These are phyloP conservation scores for Clonostachys rosea DNA, from an alignment of 2,329 filamentous ascomycete species.

Conservation along the genomic window DNA sequence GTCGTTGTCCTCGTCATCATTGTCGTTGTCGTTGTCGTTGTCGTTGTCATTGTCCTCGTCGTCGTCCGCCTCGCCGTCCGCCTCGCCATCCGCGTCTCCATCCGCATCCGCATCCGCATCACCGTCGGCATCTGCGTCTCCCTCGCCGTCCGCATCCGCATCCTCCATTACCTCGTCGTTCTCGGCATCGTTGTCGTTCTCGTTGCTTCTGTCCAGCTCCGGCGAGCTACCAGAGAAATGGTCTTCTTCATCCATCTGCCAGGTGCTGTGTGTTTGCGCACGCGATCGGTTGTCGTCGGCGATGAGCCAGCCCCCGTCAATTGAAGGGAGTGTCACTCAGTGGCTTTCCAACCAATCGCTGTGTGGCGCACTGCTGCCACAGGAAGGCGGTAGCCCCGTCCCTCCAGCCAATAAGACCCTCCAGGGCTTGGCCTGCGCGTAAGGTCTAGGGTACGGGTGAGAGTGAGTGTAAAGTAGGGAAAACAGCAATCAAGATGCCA, in stretches of 20 bases:
- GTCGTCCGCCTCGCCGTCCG: slow-evolving; percentile 17
- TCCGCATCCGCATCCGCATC: slow-evolving; percentile 29
- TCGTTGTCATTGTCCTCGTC: slow-evolving; percentile 24
- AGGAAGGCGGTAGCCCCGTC: no score
- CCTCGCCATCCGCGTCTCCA: slow-evolving; percentile 18
- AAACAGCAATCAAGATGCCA: no score
- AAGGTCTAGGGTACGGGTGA: no score
- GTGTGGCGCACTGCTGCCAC: no score
- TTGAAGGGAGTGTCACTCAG: no score
- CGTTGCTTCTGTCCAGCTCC: slow-evolving; percentile 24
- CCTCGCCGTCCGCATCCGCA: slow-evolving; percentile 30
- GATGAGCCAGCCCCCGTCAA: no score
- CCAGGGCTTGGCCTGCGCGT: no score
- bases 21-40: slow-evolving; percentile 14
- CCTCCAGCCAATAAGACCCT: no score
- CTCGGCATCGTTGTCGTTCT: slow-evolving; percentile 29
- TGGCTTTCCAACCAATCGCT: no score
- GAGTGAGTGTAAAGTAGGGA: no score
- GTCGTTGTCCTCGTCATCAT: slow-evolving; percentile 32
- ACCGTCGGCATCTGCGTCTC: slow-evolving; percentile 22
- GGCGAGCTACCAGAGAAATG: slow-evolving; percentile 21
- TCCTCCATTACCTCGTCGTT: slow-evolving; percentile 56
- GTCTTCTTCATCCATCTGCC: slow-evolving; percentile 23
- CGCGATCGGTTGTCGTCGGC: no score
- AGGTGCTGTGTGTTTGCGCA: no score